phyloP scores from a whole-genome alignment of 805 yeast genomes.

The Candida coquimbonensis region DNA sequence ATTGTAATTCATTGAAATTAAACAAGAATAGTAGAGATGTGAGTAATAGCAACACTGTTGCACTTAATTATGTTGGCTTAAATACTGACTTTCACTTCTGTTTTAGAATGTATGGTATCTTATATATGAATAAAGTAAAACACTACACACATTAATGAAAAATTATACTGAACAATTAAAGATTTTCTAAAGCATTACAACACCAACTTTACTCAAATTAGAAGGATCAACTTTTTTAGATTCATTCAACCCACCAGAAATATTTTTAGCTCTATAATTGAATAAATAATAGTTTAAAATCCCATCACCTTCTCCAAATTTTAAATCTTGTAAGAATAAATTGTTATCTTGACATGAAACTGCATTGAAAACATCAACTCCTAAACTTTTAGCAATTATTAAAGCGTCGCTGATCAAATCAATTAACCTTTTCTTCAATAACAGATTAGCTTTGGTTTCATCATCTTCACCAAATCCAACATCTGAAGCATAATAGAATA shows the following conservation, averaged over 20 bases:
- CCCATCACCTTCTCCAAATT: constrained; percentile 94
- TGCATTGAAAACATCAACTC: constrained; percentile 91
- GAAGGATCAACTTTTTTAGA: constrained; percentile 46
- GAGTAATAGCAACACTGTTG: too few species aligned
- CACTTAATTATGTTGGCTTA: too few species aligned
- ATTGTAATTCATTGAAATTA: too few species aligned
- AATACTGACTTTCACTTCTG: too few species aligned
- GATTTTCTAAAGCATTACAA: constrained; percentile 58
- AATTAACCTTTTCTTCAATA: constrained; percentile 52
- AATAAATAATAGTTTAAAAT: constrained; percentile 83
- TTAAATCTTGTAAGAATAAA: constrained; percentile 69
- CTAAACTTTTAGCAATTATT: constrained; percentile 56
- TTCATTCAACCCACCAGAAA: constrained; percentile 70
- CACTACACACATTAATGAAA: not conserved
- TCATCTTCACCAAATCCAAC: constrained; percentile 39
- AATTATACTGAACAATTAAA: not conserved
- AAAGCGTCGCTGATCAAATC: constrained; percentile 67
- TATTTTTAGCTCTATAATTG: constrained; percentile 78
- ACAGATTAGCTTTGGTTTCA: constrained; percentile 32
- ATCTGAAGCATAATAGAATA: constrained; percentile 84
- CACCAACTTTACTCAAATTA: constrained; percentile 78
- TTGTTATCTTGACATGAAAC: constrained; percentile 86
- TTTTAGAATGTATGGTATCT: too few species aligned
- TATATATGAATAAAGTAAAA: not conserved
- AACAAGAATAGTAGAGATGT: too few species aligned